Conservation (phyloP, 2,329 filamentous ascomycete species). For the Aspergillus tanneri region DNA sequence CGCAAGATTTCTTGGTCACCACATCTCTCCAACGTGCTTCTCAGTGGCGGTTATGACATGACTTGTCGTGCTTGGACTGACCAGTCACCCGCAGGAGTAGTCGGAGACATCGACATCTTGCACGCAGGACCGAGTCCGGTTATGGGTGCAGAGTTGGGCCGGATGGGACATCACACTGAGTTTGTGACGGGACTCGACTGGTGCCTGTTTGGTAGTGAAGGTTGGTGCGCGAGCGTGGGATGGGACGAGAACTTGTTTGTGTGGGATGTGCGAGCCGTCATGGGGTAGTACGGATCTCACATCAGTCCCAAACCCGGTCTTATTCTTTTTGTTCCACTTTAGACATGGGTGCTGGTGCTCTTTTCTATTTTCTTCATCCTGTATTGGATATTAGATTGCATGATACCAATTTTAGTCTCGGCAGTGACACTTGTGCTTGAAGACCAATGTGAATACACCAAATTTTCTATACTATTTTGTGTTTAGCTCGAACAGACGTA, state of each 20-base stretch:
- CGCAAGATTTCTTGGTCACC: conserved; percentile 86
- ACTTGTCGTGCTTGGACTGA: conserved; percentile 93
- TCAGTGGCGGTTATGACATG: conserved; percentile 97
- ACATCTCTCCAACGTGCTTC: conserved; percentile 81
- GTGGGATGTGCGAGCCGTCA: conserved; percentile 78
- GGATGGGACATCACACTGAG: conserved; percentile 92
- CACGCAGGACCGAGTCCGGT: conserved; percentile 38
- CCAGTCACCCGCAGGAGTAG: conserved; percentile 50
- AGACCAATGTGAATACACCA: conserved; percentile 2
- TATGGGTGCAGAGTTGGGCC: conserved; percentile 70
- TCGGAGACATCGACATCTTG: conserved; percentile 40
- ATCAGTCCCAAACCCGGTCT: no score
- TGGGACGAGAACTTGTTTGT: conserved; percentile 92
- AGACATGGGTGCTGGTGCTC: not conserved
- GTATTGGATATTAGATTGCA: conserved; percentile 28
- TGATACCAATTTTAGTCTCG: conserved; percentile 19
- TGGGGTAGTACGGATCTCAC: conserved; percentile 44
- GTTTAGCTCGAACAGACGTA: no score
- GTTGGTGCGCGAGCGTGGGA: conserved; percentile 90
- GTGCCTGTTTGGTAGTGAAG: conserved; percentile 93
- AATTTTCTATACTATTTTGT: not conserved
- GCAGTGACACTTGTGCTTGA: conserved; percentile 2
- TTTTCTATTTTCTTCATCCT: conserved; percentile 13
- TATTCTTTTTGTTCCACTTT: conserved; percentile 1
- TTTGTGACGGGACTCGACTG: conserved; percentile 96